Base-by-base conservation (phyloP, 2,329 filamentous ascomycete species). In the Macroventuria anomochaeta region DNA sequence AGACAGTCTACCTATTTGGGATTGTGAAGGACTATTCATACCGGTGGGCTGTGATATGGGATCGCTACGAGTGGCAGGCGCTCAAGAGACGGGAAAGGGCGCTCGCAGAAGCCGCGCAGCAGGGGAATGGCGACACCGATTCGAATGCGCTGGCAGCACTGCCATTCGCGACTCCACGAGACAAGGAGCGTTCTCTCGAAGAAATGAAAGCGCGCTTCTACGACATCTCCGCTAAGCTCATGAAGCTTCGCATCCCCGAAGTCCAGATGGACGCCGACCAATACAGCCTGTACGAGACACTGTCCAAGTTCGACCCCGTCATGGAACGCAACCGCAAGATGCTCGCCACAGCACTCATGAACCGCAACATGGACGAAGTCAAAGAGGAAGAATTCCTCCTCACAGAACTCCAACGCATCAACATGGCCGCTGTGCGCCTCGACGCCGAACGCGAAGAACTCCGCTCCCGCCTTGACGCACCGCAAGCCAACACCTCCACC, bases 171-270 rank as follows among this genome's bases (percentile, higher is more conserved):
- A 80, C 81, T 5, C 69, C 78, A 3, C 40, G 41, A n/a, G 63
- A 64, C 5, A 83, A 81, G 51, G 73, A 76, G 7, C 85, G 95
- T 34, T 87, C 85, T 1, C 86, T 97, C 81, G 95, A 99, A 73
- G 91, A 96, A 57, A 79, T 99, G 56, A 99, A 99, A 75, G 84
- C 88, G 13, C 85, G 95, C 46, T 97, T 96, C 77, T 99, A 97
- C 75, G 85, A 88, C 48, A 85, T 97, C 29, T 90, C 90, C 86
- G 74, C 74, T 7, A 75, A 75, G 54, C 66, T 74, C 28, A 75
- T 76, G 73, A 74, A 74, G 58, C 63, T 75, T 41, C 73, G 71
- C 31, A 75, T 72, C 57, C 73, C 70, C 1, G 71, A 75, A 47
- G 67, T 72, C 23, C 66, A 72, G 73, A 97, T 99, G 95, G 91